Evolutionary conservation across 2,329 filamentous ascomycete genomes (phyloP), one percentile per base, ranked within the genome.

Genomic region (Byssoonygena ceratinophila): DNA sequence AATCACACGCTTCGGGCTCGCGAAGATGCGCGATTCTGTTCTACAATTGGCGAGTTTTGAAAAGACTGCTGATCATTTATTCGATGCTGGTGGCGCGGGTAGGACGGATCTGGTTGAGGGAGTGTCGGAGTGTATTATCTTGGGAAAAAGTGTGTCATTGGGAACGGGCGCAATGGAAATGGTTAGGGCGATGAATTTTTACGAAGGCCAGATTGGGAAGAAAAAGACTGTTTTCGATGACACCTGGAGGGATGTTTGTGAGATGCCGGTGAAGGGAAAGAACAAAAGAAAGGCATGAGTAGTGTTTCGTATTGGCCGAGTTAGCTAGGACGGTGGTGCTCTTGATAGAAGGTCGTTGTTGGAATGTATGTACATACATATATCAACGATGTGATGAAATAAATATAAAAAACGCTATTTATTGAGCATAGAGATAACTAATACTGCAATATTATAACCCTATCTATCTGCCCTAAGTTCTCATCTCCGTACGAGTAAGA

Each of bases 51-150:
- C 92, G 0, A 91, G 85, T 16, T 98, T 98, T 65, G 92, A 98
- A 71, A 97, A 97, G 79, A 98, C 92, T 44, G 89, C 92, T 0
- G 92, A 98, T 66, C 92, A 98, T 70, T 72, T 98, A 37, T 98
- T 98, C 63, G 91, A 96, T 58, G 92, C 92, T 2, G 92, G 90
- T 5, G 86, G 88, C 4, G 83, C 84, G 53, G 94, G 94, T 77
- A 96, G 96, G 74, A 84, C 81, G 25, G 92, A 98, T 71, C 77
- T 80, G 57, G 94, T 98, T 55, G 87, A 95, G 67, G 92, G 92
- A 61, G 92, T 98, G 8, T 87, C 81, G 52, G 92, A 98, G 72
- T 94, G 89, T 70, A 97, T 98, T 65, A 98, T 98, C 65, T 92
- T 97, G 84, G 92, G 92, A 14, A 91, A 97, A 75, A 90, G 84